Base-by-base conservation (phyloP, 805 yeast species). In the Ogataea angusta region DNA sequence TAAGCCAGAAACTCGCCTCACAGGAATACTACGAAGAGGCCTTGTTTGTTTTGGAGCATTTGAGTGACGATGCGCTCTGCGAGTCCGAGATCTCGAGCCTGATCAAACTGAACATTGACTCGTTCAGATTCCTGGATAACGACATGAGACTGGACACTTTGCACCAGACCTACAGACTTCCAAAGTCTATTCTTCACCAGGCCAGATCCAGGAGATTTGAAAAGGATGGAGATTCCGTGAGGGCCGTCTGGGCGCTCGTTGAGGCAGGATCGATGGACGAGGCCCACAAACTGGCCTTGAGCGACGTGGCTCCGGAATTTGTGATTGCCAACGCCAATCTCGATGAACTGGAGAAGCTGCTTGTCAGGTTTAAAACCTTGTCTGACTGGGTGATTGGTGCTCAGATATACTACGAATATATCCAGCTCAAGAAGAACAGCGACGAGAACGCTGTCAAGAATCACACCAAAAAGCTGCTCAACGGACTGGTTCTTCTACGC, bases 241-340 rank as follows among this genome's bases (percentile, higher is more conserved):
- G 72, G 12, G 88, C 87, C 50, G 78, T 81, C 1, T 67, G 71
- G 33, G 76, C 81, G 21, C 71, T 83, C 33, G 62, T 87, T 1
- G 70, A 68, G 10, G 95, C 95, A 0, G 68, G 66, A 9, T 59
- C 73, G 36, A 76, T 75, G 66, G 67, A 62, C 0, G 79, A 76
- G 28, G 95, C 96, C 0, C 93, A 86, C 53, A 56, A 63, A 2
- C 63, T 77, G 1, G 62, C 86, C 4, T 51, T 80, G 7, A 55
- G 65, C 1, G 58, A 69, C 3, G 82, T 88, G 22, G 98, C 91
- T 0, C 98, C 98, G 7, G 59, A 62, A 10, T 74, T 82, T 3
- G 76, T 90, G 1, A 73, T 81, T 12, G 68, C 74, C n/a, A 72
- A 74, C 41, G 63, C 50, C 5, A 47, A 31, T 36, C 49, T 44